Evolutionary conservation across 441 rosid species (phyloP).

Genomic region (Geranium incanum): DNA sequence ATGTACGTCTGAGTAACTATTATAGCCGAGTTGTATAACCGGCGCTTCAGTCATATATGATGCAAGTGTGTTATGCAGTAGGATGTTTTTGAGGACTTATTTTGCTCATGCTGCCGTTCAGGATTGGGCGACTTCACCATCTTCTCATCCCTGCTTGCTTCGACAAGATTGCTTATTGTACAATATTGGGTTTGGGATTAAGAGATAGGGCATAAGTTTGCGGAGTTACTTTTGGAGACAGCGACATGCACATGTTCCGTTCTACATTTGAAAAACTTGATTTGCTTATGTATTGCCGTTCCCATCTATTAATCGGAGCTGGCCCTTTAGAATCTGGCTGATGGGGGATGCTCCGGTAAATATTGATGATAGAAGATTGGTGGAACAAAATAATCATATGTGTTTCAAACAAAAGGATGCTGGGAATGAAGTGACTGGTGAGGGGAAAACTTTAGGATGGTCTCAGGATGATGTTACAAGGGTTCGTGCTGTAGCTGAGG

Average conservation of each 20-base stretch:
- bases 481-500: conserved; percentile 25
- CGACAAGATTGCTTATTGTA: not conserved
- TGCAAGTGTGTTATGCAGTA: conserved; percentile 3
- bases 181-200: too few relatives aligned
- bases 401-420: conserved; percentile 35
- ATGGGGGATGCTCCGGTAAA: conserved; percentile 32
- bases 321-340: conserved; percentile 34
- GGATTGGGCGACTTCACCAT: not conserved
- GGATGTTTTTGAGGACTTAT: not conserved
- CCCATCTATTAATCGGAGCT: conserved; percentile 22
- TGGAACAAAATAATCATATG: conserved; percentile 15
- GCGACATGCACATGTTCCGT: conserved; percentile 22
- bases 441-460: conserved; percentile 35
- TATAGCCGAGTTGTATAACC: not conserved
- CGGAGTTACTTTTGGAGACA: conserved; percentile 18
- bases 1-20: not conserved
- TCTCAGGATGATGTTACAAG: conserved; percentile 37
- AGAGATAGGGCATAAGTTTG: conserved; percentile 18
- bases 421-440: conserved; percentile 32
- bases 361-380: conserved; percentile 19
- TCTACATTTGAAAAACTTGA: conserved; percentile 22
- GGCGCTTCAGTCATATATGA: not conserved
- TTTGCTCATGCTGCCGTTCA: not conserved
- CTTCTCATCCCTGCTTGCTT: not conserved
- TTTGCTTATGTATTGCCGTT: conserved; percentile 7